Evolutionary conservation across 179 eudicot species (phyloP), one percentile per base, ranked within the genome.

Genomic region (Vitellaria paradoxa): DNA sequence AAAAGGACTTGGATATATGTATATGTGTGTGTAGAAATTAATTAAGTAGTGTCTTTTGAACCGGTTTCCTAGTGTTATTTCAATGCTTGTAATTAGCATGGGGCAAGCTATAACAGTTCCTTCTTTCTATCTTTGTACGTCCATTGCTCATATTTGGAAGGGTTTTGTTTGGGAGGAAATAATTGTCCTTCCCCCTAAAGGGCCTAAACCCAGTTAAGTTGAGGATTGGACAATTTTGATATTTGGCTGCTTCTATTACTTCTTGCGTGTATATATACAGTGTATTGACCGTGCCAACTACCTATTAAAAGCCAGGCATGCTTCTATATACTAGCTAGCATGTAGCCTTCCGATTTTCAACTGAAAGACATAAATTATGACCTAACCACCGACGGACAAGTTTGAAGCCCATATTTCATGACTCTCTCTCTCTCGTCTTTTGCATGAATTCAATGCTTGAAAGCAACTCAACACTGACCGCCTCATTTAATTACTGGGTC

Each of bases 391-490:
- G 78, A 55, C 40, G 71, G 15, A 30, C 46, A 53, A 53, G 59
- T 52, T 70, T 40, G 70, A 26, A 70, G 62, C 50, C 71, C 30
- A 65, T 46, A 17, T 24, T 57, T 52, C 45, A 55, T 30, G 56
- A 46, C 70, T 17, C n/a, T 23, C 70, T 17, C 46, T 61, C 67
- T 50, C 56, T 23, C 63, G 50, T 70, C 74, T 62, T 72, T 53
- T 64, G 59, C 83, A 77, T 85, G 60, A 81, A 83, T 74, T 87
- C 62, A 87, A 85, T 87, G 86, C 87, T 78, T 65, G 77, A 82
- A 80, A 84, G 65, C 79, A 86, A 82, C 86, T 30, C 67, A 74
- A 70, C 81, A 72, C 76, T 53, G 62, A 68, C 42, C 45, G 21
- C 75, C 53, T 73, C 72, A 79, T 66, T 79, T 57, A 74, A 40